These are phyloP conservation scores for Stropharia rugosoannulata DNA, from an alignment of 768 basidiomycete genomes.

Conservation along the genomic window DNA sequence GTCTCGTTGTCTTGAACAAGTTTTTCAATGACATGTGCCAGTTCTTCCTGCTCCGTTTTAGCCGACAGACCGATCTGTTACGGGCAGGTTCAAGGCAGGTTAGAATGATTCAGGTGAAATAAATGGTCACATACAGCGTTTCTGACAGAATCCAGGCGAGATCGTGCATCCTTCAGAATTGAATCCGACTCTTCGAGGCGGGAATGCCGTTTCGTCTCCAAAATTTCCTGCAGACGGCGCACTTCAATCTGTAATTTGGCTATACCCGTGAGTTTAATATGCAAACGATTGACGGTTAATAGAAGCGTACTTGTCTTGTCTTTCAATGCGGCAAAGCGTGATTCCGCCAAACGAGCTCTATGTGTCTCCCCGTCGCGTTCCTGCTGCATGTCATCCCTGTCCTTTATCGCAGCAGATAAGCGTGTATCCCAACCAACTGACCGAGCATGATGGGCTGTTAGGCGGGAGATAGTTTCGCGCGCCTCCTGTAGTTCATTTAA, in stretches of 20 bases:
- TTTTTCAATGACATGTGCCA: constrained; percentile 74
- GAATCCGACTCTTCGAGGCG: constrained; percentile 67
- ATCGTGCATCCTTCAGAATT: constrained; percentile 63
- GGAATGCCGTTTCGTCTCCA: constrained; percentile 60
- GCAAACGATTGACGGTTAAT: background rate
- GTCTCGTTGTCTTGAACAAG: constrained; percentile 84
- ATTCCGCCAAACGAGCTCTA: constrained; percentile 67
- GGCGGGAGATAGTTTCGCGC: constrained; percentile 59
- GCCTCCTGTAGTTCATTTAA: constrained; percentile 76
- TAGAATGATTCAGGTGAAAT: constrained; percentile 5
- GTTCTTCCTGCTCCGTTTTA: constrained; percentile 52
- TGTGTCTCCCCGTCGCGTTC: constrained; percentile 74
- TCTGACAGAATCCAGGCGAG: constrained; percentile 60
- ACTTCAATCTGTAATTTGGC: constrained; percentile 74
- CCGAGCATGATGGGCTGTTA: constrained; percentile 69
- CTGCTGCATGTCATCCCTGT: constrained; percentile 82
- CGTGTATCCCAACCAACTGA: constrained; percentile 71
- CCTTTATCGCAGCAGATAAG: constrained; percentile 62
- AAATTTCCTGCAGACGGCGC: constrained; percentile 56
- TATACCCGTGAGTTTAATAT: constrained; percentile 23
- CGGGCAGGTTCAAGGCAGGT: constrained; percentile 20
- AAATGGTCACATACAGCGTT: constrained; percentile 42
- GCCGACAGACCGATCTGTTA: constrained; percentile 42
- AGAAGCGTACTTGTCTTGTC: constrained; percentile 59
- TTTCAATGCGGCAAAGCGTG: constrained; percentile 58